phyloP scores from a whole-genome alignment of 148 eudicot genomes.

The Diospyros kaki region DNA sequence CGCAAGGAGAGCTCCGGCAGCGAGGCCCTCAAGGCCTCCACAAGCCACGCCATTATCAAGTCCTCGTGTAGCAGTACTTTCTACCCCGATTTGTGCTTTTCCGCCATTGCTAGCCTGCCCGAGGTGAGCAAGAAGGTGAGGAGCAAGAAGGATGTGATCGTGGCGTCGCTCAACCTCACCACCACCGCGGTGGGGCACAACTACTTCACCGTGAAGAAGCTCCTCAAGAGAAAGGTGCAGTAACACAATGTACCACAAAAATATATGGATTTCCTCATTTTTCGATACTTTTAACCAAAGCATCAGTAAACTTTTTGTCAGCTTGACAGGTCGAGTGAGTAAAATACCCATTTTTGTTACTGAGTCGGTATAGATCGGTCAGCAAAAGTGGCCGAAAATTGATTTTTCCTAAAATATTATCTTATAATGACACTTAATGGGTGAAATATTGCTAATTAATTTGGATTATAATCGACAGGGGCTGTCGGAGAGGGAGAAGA shows the following conservation, averaged over 20 bases:
- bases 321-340: too few species aligned
- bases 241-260: too few species aligned
- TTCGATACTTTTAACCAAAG: too few species aligned
- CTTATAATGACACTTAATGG: too few species aligned
- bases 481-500: conserved; percentile 41
- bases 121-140: conserved; percentile 24
- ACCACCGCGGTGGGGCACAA: conserved; percentile 36
- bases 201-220: conserved; percentile 30
- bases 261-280: too few species aligned
- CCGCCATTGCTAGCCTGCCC: conserved; percentile 36
- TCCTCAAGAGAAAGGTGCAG: conserved; percentile 9
- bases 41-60: conserved; percentile 42
- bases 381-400: too few species aligned
- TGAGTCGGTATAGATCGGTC: too few species aligned
- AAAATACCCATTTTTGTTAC: too few species aligned
- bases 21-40: conserved; percentile 11
- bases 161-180: conserved; percentile 47
- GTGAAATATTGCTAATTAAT: too few species aligned
- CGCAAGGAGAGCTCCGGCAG: not conserved
- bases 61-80: conserved; percentile 53
- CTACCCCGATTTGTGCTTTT: conserved; percentile 68
- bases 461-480: not conserved
- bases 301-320: too few species aligned
- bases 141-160: conserved; percentile 48
- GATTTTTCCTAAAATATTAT: too few species aligned